Conservation (phyloP, 306 rosid genomes). For the Cucumis melo region DNA sequence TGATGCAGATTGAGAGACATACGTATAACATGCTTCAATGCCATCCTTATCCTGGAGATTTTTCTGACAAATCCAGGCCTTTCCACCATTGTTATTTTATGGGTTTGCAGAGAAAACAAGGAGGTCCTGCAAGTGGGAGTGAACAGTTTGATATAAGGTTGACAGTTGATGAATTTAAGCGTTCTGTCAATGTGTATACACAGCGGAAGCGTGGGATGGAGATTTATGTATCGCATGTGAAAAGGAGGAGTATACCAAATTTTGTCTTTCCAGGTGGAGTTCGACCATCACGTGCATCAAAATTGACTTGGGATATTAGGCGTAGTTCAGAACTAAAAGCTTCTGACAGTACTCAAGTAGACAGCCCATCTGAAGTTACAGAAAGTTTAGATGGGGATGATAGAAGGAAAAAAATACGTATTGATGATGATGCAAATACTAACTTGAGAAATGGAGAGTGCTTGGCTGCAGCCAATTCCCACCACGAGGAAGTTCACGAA, state of each 20-base stretch:
- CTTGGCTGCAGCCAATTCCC: constrained; percentile 16
- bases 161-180: constrained; percentile 71
- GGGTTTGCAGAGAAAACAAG: constrained; percentile 92
- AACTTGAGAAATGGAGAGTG: constrained; percentile 27
- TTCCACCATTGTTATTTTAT: constrained; percentile 71
- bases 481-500: constrained; percentile 28
- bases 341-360: constrained; percentile 34
- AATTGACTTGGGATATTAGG: constrained; percentile 41
- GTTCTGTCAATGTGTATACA: constrained; percentile 41
- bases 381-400: constrained; percentile 29
- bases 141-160: constrained; percentile 68
- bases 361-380: constrained; percentile 31
- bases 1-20: constrained; percentile 68
- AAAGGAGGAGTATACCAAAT: constrained; percentile 55
- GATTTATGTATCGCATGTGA: constrained; percentile 66
- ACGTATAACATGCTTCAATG: constrained; percentile 75
- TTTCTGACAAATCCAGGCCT: constrained; percentile 63
- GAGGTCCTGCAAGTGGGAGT: constrained; percentile 51
- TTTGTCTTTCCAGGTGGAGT: constrained; percentile 73
- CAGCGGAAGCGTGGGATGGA: constrained; percentile 65
- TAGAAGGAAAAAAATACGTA: constrained; percentile 48
- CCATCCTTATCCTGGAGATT: constrained; percentile 91
- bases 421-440: constrained; percentile 35
- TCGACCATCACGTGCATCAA: constrained; percentile 48
- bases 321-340: constrained; percentile 43